Evolutionary conservation across 208 protist genomes (phyloP).

Genomic region (Trypanosoma vivax): DNA sequence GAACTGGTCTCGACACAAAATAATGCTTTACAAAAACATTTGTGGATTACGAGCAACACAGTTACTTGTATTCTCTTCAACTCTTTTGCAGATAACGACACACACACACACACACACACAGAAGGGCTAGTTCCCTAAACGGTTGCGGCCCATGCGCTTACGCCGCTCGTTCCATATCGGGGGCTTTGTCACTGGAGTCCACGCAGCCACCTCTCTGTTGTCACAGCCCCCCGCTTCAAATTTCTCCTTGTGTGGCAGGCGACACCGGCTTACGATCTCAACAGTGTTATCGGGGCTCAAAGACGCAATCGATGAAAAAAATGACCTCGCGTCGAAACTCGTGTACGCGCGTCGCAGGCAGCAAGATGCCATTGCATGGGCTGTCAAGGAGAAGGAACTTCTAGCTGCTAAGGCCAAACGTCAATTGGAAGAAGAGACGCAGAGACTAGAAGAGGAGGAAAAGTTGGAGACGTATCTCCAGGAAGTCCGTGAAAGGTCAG

Average conservation of each 20-base stretch:
- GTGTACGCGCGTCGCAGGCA: constrained; percentile 66
- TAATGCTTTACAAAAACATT: no score
- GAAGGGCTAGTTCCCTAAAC: no score
- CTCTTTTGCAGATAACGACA: no score
- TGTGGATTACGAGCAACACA: no score
- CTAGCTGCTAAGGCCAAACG: constrained; percentile 60
- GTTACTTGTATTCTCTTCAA: no score
- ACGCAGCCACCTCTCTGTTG: not conserved
- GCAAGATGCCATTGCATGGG: constrained; percentile 67
- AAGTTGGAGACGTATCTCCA: constrained; percentile 41
- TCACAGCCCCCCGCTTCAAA: no score
- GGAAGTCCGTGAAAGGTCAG: constrained; percentile 44
- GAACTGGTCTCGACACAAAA: no score
- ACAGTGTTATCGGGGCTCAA: constrained; percentile 65
- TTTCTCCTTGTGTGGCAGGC: constrained; percentile 5
- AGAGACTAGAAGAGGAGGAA: constrained; percentile 31
- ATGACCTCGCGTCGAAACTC: constrained; percentile 69
- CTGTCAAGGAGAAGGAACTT: constrained; percentile 72
- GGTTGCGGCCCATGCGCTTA: no score
- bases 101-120: no score
- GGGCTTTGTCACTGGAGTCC: no score
- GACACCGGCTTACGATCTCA: constrained; percentile 62
- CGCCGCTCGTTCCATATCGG: no score
- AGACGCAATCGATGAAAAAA: constrained; percentile 49
- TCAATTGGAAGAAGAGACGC: constrained; percentile 53